Base-by-base conservation (phyloP, 306 rosid species). In the Sphenostylis stenocarpa region DNA sequence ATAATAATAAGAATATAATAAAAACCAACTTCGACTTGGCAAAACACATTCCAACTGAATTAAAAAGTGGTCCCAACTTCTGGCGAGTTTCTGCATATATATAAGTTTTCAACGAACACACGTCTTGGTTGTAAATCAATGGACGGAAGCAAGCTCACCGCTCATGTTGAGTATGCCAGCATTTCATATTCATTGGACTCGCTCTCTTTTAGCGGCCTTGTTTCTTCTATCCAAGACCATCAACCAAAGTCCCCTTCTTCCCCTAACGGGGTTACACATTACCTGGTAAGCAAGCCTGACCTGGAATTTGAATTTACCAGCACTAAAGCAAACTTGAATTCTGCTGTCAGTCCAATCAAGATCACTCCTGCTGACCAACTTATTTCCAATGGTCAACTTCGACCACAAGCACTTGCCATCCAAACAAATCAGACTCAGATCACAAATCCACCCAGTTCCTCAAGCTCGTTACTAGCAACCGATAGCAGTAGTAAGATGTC, bases 171-270 rank as follows among this genome's bases (percentile, higher is more conserved):
- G 4, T 77, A 80, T 26, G 90, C 79, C 31, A 33, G 65, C 76
- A 47, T 57, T 75, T 80, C 90, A 11, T 21, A 21, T 53, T 53
- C 64, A 29, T 14, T 70, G 5, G 91, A 86, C 20, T 90, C 94
- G 1, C 85, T 93, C 58, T 89, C 96, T 13, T 93, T 93, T 63
- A 72, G 90, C 26, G 90, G 79, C 77, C 86, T 86, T 48, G 60
- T 89, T 70, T 81, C 88, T 43, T 81, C 87, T 43, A 67, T 85
- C 65, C 88, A 90, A 76, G 88, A 90, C 72, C 86, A 80, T 80
- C 88, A 85, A 61, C 39, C 76, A 26, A 80, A 81, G 71, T 28
- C 64, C 53, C 80, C 73, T 67, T 71, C 72, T 66, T 70, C 84
- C 52, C 72, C 58, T 13, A 70, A 74, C 76, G 79, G 1, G 4